Base-by-base conservation (phyloP, 1,139 yeast genomes). In the Candida sojae region DNA sequence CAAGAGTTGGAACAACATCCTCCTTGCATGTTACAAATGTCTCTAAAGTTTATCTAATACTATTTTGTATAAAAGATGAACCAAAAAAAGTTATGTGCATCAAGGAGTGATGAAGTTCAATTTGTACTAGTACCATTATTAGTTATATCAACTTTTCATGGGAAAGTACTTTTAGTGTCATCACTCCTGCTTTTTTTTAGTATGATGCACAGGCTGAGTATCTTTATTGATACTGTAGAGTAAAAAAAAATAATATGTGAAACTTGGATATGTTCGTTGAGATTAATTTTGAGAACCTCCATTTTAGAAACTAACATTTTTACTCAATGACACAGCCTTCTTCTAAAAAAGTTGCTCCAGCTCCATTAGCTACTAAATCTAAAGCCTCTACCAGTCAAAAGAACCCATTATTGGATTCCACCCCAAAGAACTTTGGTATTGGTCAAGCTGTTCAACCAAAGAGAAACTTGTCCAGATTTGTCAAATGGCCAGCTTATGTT, bases 401-500 rank as follows among this genome's bases (percentile, higher is more conserved):
- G 57, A 71, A 71, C 70, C 79, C 80, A 49, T 68, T 75, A 61
- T 71, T 62, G 36, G 95, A 88, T 73, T 76, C 96, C 59, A 82
- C 91, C 58, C 96, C 97, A 76, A 88, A 87, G 80, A 87, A 84
- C 82, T 92, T 87, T 69, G 98, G 98, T 79, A 86, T 93, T 67
- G 99, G 99, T 68, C 97, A 90, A 82, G 79, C 84, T 60, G 69
- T 91, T 62, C 97, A 92, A 77, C 97, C 97, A 80, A 89, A 86
- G 83, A 86, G 95, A 80, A 88, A 92, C 88, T 84, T 92, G 70
- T 79, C 95, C 59, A 89, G 97, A 79, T 91, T 88, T 74, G 97
- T 92, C 70, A 92, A 88, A 79, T 92, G 98, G 97, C 98, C 98
- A 73, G 95, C 87, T 78, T 91, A 91, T 75, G 96, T 92, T 64